Base-by-base conservation (phyloP, 2,329 filamentous ascomycete genomes). In the Curvularia verruculosa region DNA sequence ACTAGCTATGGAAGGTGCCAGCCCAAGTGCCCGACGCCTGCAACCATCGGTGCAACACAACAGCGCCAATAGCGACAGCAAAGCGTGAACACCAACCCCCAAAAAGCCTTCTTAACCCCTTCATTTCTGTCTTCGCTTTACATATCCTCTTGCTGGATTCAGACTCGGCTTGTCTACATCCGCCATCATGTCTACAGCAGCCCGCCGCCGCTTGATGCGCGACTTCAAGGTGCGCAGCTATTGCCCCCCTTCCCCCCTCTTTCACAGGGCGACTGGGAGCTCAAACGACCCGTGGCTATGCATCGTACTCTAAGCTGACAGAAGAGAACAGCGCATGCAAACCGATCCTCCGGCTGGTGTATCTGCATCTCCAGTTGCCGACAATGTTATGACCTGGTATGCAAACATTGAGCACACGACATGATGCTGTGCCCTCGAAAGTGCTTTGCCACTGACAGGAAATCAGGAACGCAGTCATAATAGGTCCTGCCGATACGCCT, bases 331-430 rank as follows among this genome's bases (percentile, higher is more conserved):
- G 93, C 92, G 95, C 79, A 99, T 99, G 94, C 95, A 99, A 82
- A 98, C 94, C 44, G 95, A 99, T 75, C 95, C 95, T 77, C 95
- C 95, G 9, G 94, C 94, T 49, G 95, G 95, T 56, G 94, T 99
- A 51, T 98, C 94, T 64, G 95, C 95, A 15, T 98, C 93, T 51
- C 95, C 95, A 6, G 90, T 98, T 45, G 92, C 94, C 60, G 92
- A 96, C 74, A 96, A 96, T 82, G 92, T 96, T 71, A 96, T 96
- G 92, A 96, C 91, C 48, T 96, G 92, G 92, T 96, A 84, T 64
- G 37, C 43, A 48, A 29, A 19, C 59, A 52, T 61, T 58, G 64
- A 61, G 61, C 70, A 74, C 69, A 68, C 71, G 69, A 75, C 67
- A 61, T 40, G n/a, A 24, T 26, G 9, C 10, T 0, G n/a, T 24